Evolutionary conservation across 495 filamentous ascomycete species (phyloP), one percentile per base, ranked within the genome.

Genomic region (Penicillium alfredii): DNA sequence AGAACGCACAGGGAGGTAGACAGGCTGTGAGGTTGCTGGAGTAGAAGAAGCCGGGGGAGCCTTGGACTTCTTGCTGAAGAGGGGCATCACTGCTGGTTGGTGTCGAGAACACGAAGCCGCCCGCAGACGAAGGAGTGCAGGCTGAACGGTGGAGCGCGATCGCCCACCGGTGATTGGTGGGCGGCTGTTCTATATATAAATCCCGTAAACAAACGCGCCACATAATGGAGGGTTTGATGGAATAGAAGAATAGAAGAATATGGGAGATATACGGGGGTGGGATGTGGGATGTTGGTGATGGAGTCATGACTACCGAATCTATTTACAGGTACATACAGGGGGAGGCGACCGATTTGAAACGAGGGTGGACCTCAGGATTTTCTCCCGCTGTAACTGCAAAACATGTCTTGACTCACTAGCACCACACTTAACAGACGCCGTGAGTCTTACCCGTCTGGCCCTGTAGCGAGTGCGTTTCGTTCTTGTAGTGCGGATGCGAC

Each of bases 371-470:
- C n/a, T n/a, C n/a, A n/a, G n/a, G n/a, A n/a, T n/a, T n/a, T n/a
- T n/a, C n/a, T n/a, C n/a, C n/a, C n/a, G n/a, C n/a, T n/a, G n/a
- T n/a, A n/a, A n/a, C 27, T 11, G 5, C 8, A 9, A 20, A 20
- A 22, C 38, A 28, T 20, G 14, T 19, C 27, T 17, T 15, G 14
- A 19, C 17, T 21, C 12, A 19, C 25, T 30, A n/a, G 8, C 11
- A 8, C 23, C 8, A n/a, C 17, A 35, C 15, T 23, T 81, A 92
- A 64, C 87, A 94, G 36, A 89, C 69, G 21, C 76, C 80, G 57
- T 93, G 87, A 8, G 87, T 86, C 77, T 94, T 94, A 29, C 86
- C 86, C 36, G 73, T 74, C 76, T 88, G 87, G 3, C 86, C 87
- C 71, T 94, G 86, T 60, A 94, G 59, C 21, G 78, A 84, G 60